phyloP scores from a whole-genome alignment of 768 basidiomycete species.

The Leccinellum rugosiceps region DNA sequence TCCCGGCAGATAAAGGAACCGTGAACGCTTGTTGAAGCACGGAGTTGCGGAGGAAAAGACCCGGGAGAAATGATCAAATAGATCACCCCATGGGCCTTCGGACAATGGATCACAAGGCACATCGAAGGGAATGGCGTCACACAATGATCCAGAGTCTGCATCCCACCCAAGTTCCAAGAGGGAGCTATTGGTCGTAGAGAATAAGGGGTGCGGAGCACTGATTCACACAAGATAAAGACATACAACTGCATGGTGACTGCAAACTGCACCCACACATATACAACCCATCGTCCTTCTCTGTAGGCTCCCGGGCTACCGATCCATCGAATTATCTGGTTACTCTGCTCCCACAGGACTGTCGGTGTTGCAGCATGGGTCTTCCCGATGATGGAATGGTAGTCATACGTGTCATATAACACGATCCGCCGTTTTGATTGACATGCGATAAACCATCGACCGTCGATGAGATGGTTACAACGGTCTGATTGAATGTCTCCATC shows the following conservation, averaged over 20 bases:
- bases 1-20: background rate
- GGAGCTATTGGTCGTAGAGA: background rate
- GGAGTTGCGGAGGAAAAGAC: too few relatives aligned
- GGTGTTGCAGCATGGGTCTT: too few relatives aligned
- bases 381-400: too few relatives aligned
- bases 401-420: too few relatives aligned
- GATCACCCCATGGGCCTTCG: too few relatives aligned
- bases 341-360: background rate
- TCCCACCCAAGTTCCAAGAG: too few relatives aligned
- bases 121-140: background rate
- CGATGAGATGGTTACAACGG: background rate
- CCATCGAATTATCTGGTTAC: too few relatives aligned
- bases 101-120: background rate
- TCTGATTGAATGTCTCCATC: background rate
- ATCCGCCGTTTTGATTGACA: too few relatives aligned
- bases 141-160: background rate
- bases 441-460: background rate
- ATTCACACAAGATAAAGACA: too few relatives aligned
- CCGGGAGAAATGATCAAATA: too few relatives aligned
- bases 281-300: background rate
- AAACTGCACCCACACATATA: background rate
- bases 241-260: background rate
- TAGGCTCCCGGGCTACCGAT: too few relatives aligned
- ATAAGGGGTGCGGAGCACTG: background rate
- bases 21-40: background rate